Percentiles rank a stretch among this genome's conserved stretches.
phyloP scores from a whole-genome alignment of 768 basidiomycete genomes.

The Agrocybe praecox region DNA sequence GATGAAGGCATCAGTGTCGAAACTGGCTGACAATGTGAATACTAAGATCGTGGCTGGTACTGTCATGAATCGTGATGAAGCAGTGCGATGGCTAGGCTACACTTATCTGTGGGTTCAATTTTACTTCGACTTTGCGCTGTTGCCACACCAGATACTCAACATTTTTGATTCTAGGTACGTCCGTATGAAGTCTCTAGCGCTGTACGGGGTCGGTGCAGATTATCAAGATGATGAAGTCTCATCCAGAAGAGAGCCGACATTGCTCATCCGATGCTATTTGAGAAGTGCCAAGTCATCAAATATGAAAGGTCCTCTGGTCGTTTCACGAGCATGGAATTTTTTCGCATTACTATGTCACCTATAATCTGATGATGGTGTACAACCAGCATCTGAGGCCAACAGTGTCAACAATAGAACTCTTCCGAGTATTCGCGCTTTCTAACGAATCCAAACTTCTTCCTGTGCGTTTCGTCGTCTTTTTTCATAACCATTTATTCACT shows the following conservation, averaged over 20 bases:
- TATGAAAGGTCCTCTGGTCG: too few species aligned
- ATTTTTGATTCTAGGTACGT: too few species aligned
- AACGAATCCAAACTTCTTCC: too few species aligned
- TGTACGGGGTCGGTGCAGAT: too few species aligned
- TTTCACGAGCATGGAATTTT: too few species aligned
- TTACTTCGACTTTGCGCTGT: slow-evolving; percentile 80
- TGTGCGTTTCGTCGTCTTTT: too few species aligned
- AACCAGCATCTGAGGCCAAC: slow-evolving; percentile 90
- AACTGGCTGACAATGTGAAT: slow-evolving; percentile 93
- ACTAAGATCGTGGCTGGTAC: slow-evolving; percentile 97
- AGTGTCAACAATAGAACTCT: slow-evolving; percentile 88
- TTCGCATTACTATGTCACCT: too few species aligned
- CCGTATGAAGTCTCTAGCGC: too few species aligned
- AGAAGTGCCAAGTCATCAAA: slow-evolving; percentile 93
- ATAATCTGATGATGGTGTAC: too few species aligned
- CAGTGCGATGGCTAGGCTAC: slow-evolving; percentile 96
- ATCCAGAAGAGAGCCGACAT: slow-evolving; percentile 96
- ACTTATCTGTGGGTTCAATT: slow-evolving; percentile 75
- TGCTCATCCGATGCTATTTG: slow-evolving; percentile 85
- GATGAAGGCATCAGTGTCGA: slow-evolving; percentile 96
- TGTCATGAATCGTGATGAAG: slow-evolving; percentile 93
- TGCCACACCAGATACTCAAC: slow-evolving; percentile 90
- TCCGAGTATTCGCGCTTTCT: slow-evolving; percentile 92
- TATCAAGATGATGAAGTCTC: slow-evolving; percentile 78
- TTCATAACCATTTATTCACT: neutral